Evolutionary conservation across 139 green algal species (phyloP), one percentile per base, ranked within the genome.

Genomic region (Coccomyxa sp.): DNA sequence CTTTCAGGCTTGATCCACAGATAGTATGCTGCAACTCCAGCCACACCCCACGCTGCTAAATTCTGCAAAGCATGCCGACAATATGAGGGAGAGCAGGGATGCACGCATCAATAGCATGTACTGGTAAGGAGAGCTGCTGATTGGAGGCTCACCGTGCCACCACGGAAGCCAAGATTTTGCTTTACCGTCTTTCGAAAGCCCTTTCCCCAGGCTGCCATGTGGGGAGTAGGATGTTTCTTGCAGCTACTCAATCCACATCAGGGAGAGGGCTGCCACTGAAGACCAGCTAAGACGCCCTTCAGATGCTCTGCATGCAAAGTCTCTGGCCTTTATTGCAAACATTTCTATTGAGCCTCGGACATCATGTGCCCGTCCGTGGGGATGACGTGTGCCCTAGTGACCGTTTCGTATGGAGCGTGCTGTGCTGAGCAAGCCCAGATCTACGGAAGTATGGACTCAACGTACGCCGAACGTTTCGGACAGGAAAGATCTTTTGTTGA

Each of bases 41-140:
- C 79, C 1, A 83, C 79, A 8, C 68, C 79, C 79, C 79, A 83
- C 12, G 79, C 79, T 39, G 74, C 79, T 9, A 83, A 12, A 50
- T 79, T 83, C 79, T 83, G 79, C 79, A 80, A 39, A 38, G 9
- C 38, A 58, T 12, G 35, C 18, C 72, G 36, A 18, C 58, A 54
- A 54, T 1, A 9, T 74, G 8, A 24, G 33, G 8, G 18, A 44
- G 18, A 10, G 9, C 33, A 74, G 33, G 4, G 36, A 16, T 18
- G 0, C 44, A 4, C 70, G 18, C 18, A 54, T 34, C 14, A n/a
- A 72, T 72, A 10, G 34, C n/a, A 72, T 33, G 29, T 22, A 35
- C 22, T 4, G 29, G 14, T 72, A 22, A 37, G 68, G n/a, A 74
- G 29, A 37, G 29, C 29, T 54, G 41, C 5, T 18, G 12, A 44